Percentiles rank a stretch among this genome's conserved stretches.
Evolutionary conservation across 345 rosid species (phyloP).

Genomic region (Cardamine resedifolia): DNA sequence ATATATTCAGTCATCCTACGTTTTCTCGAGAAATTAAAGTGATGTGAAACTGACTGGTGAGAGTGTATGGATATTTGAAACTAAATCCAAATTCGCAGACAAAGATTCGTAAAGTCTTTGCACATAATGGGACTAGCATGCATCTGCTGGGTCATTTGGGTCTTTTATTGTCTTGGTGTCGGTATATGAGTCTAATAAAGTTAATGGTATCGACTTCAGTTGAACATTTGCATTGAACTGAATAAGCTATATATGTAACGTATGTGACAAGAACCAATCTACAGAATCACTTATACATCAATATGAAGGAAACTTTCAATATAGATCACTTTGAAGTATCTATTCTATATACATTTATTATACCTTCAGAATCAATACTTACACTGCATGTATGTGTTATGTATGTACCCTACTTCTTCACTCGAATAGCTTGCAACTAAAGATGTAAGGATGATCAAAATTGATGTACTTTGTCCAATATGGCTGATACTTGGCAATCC

Average conservation of each 20-base stretch:
- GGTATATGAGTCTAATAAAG: no score
- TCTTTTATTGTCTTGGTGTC: no score
- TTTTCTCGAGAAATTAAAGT: no score
- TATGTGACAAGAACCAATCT: neutral
- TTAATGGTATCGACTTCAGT: no score
- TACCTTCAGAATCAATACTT: slow-evolving; percentile 1
- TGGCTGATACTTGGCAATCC: slow-evolving; percentile 49
- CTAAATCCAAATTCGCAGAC: no score
- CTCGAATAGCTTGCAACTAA: slow-evolving; percentile 30
- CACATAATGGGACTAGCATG: no score
- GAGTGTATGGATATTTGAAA: no score
- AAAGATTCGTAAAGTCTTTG: no score
- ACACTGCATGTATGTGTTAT: slow-evolving; percentile 2
- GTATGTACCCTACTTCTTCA: slow-evolving; percentile 21
- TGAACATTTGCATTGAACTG: neutral
- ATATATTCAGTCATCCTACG: no score
- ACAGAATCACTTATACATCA: neutral
- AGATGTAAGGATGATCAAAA: slow-evolving; percentile 38
- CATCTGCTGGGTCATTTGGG: no score
- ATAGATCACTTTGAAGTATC: neutral
- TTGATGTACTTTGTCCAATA: slow-evolving; percentile 52
- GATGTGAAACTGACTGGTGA: no score
- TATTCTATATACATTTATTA: neutral
- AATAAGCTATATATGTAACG: neutral
- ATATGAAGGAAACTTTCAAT: neutral